Evolutionary conservation across 176 grass and related monocot genomes (phyloP).

Genomic region (Eremochloa ophiuroides): DNA sequence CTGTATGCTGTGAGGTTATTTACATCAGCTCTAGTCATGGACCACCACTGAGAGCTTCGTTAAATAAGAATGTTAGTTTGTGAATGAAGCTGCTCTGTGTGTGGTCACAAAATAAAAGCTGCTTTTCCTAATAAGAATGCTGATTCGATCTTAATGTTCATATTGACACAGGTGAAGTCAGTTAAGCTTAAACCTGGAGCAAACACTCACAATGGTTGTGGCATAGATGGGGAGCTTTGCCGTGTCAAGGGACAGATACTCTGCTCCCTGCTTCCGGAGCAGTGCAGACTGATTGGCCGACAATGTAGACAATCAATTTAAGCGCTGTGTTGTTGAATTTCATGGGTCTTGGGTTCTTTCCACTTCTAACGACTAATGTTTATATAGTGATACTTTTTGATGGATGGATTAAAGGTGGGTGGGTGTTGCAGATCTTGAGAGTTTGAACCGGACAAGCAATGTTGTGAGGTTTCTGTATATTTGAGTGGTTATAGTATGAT

Average conservation of each 20-base stretch:
- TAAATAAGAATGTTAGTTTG: not conserved
- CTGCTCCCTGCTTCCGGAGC: constrained; percentile 81
- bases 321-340: constrained; percentile 30
- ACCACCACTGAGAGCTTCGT: not conserved
- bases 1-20: not conserved
- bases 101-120: no score
- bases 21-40: constrained; percentile 7
- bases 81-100: not conserved
- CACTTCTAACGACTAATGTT: constrained; percentile 59
- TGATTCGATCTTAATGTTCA: not conserved
- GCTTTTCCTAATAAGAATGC: not conserved
- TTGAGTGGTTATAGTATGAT: constrained; percentile 66
- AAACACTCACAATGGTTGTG: constrained; percentile 77
- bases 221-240: constrained; percentile 92
- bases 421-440: constrained; percentile 14
- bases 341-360: constrained; percentile 23
- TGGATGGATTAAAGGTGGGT: constrained; percentile 19
- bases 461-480: constrained; percentile 67
- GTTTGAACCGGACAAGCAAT: constrained; percentile 29
- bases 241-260: constrained; percentile 66
- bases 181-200: constrained; percentile 84
- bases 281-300: constrained; percentile 81
- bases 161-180: constrained; percentile 73
- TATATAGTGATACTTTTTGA: constrained; percentile 35
- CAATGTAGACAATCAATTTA: constrained; percentile 50